A percentile compares a stretch with the other conserved stretches of the same genome.
Conservation (phyloP, 2,329 filamentous ascomycete genomes). For the Fusarium chaquense region DNA sequence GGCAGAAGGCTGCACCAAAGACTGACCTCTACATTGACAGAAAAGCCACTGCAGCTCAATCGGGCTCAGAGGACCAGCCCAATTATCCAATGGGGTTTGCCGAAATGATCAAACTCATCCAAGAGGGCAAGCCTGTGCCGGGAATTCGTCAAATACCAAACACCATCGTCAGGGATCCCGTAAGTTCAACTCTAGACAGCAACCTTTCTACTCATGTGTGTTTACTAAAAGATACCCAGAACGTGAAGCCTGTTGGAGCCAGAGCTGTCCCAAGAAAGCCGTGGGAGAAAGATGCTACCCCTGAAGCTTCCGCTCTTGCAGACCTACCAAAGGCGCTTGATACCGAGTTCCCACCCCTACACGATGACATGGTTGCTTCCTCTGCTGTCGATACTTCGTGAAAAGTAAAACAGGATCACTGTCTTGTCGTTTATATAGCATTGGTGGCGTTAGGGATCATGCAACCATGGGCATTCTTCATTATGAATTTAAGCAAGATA, state of each 20-base stretch:
- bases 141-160: constrained; percentile 90
- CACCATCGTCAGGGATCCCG: constrained; percentile 78
- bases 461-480: neutral
- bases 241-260: constrained; percentile 62
- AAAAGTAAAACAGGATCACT: neutral
- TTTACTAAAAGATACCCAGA: constrained; percentile 49
- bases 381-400: constrained; percentile 12
- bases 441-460: constrained; percentile 24
- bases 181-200: constrained; percentile 53
- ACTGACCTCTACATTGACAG: constrained; percentile 61
- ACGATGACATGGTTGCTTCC: constrained; percentile 25
- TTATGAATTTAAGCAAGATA: neutral
- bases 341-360: constrained; percentile 52
- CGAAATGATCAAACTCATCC: constrained; percentile 86
- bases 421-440: constrained; percentile 16
- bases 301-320: constrained; percentile 31
- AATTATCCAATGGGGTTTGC: constrained; percentile 86
- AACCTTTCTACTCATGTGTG: neutral
- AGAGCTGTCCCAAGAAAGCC: constrained; percentile 69
- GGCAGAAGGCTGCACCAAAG: constrained; percentile 65
- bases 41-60: constrained; percentile 42
- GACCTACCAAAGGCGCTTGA: constrained; percentile 49
- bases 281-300: constrained; percentile 75
- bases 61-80: constrained; percentile 61
- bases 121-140: constrained; percentile 83